phyloP scores from a whole-genome alignment of 1,284 basidiomycete genomes.

The Boletellus sp. region DNA sequence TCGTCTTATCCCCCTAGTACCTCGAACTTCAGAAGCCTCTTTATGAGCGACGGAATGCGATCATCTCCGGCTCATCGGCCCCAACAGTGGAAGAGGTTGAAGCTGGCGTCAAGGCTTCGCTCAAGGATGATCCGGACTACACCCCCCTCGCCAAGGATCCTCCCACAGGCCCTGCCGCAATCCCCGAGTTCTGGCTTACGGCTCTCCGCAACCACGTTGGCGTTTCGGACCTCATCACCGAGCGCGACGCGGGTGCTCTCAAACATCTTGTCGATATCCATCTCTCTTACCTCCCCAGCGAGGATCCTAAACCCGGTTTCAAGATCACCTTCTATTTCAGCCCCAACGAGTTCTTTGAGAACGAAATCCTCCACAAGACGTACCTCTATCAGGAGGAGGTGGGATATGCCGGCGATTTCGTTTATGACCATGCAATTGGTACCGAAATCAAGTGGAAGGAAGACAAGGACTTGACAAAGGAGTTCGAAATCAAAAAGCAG shows the following conservation, averaged over 20 bases:
- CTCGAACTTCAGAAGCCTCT: constrained; percentile 81
- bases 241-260: constrained; percentile 81
- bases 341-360: constrained; percentile 86
- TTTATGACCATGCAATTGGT: constrained; percentile 91
- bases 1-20: constrained; percentile 52
- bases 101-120: constrained; percentile 68
- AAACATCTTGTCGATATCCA: constrained; percentile 67
- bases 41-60: constrained; percentile 82
- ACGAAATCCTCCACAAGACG: constrained; percentile 84
- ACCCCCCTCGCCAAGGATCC: constrained; percentile 51
- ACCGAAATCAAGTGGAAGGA: constrained; percentile 95
- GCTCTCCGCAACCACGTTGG: constrained; percentile 90
- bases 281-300: constrained; percentile 59
- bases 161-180: constrained; percentile 38
- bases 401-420: constrained; percentile 91
- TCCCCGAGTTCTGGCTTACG: constrained; percentile 98
- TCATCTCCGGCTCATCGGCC: constrained; percentile 76
- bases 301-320: constrained; percentile 81
- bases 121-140: constrained; percentile 68
- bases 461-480: constrained; percentile 96
- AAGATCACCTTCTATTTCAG: constrained; percentile 84
- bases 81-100: constrained; percentile 83
- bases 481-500: constrained; percentile 99
- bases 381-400: constrained; percentile 95
- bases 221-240: constrained; percentile 87